A percentile compares a stretch with the other conserved stretches of the same genome.
These are phyloP conservation scores for Aspergillus carlsbadensis DNA, from an alignment of 495 filamentous ascomycete genomes.

Conservation along the genomic window DNA sequence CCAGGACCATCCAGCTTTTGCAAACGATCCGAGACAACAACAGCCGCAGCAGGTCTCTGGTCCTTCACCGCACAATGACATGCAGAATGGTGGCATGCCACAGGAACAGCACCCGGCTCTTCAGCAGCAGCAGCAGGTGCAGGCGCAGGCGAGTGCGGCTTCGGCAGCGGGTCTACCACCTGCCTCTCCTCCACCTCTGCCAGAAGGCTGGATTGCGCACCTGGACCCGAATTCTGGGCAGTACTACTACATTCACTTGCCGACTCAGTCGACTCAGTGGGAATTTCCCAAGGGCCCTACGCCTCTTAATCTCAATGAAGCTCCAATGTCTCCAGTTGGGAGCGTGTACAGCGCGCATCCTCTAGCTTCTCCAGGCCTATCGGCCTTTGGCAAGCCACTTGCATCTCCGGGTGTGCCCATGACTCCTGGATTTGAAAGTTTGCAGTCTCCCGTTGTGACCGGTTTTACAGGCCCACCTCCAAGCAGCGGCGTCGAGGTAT, in stretches of 20 bases:
- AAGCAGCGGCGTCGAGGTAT: conserved; percentile 82
- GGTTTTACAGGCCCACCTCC: conserved; percentile 86
- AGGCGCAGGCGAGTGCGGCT: conserved; percentile 37
- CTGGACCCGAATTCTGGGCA: conserved; percentile 92
- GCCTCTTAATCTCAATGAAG: conserved; percentile 72
- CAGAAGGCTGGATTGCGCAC: conserved; percentile 98
- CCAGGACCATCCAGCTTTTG: conserved; percentile 80
- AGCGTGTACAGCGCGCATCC: conserved; percentile 76
- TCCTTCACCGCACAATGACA: conserved; percentile 33
- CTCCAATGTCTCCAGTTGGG: conserved; percentile 74
- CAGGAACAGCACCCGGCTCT: conserved; percentile 20
- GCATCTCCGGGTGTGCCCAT: conserved; percentile 75
- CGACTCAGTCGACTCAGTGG: conserved; percentile 96
- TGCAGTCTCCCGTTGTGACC: conserved; percentile 68
- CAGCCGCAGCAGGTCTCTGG: conserved; percentile 44
- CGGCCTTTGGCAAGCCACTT: conserved; percentile 69
- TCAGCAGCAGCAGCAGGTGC: conserved; percentile 20
- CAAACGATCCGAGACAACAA: conserved; percentile 66
- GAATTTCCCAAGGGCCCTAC: conserved; percentile 94
- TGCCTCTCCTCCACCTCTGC: conserved; percentile 83
- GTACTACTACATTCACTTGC: conserved; percentile 98
- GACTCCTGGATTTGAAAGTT: conserved; percentile 71
- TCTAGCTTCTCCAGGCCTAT: conserved; percentile 68
- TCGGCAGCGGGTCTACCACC: conserved; percentile 64
- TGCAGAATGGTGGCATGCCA: conserved; percentile 27